Conservation (phyloP, 805 yeast species). For the Candida ipomoeae region DNA sequence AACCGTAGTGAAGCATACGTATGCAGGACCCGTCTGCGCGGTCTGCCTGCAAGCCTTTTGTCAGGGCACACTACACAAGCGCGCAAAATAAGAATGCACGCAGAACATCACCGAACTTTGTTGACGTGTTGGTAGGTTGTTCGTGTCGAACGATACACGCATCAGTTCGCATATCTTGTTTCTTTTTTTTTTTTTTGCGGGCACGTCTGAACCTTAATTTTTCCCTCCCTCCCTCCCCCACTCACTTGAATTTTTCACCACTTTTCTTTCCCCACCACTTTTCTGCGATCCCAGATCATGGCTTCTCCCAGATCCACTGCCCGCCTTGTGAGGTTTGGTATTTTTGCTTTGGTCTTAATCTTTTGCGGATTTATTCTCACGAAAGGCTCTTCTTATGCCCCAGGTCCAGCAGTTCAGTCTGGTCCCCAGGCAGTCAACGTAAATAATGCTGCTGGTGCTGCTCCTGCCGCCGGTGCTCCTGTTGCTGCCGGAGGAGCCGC, state of each 20-base stretch:
- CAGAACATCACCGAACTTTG: neutral
- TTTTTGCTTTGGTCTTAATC: slow-evolving; percentile 43
- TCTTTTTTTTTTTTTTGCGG: neutral
- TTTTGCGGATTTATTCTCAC: slow-evolving; percentile 47
- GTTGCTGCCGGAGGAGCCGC: slow-evolving; percentile 11
- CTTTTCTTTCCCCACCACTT: neutral
- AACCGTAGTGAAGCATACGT: neutral
- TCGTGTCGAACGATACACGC: neutral
- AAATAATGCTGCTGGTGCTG: neutral
- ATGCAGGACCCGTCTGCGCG: neutral
- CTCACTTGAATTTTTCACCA: neutral
- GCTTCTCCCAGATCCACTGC: slow-evolving; percentile 42
- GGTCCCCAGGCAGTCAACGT: neutral
- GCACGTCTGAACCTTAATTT: neutral
- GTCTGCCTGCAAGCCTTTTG: neutral
- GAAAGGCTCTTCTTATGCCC: slow-evolving; percentile 40
- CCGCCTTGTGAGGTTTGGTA: slow-evolving; percentile 44
- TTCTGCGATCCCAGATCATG: slow-evolving; percentile 8
- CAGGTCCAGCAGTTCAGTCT: neutral
- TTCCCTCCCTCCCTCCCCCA: neutral
- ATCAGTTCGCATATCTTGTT: neutral
- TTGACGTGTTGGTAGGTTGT: neutral
- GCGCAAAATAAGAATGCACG: neutral
- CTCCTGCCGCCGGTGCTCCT: slow-evolving; percentile 6
- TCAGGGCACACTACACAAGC: too few species aligned